Evolutionary conservation across 768 basidiomycete species (phyloP).

Genomic region (Macrolepiota fuliginosa): DNA sequence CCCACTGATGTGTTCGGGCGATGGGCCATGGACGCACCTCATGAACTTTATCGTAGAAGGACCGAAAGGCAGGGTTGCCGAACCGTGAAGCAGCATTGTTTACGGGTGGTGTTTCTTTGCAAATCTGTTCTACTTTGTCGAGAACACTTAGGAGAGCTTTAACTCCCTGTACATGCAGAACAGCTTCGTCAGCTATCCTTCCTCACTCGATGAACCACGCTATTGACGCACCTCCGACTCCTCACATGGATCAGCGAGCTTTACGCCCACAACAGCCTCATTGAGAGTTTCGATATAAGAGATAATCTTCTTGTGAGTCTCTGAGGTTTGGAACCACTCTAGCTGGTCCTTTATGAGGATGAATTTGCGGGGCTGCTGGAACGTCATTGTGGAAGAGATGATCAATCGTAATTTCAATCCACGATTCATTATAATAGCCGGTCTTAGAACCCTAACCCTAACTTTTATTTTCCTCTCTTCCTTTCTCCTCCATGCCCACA

Average conservation of each 20-base stretch:
- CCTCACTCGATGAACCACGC: background rate
- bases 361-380: slow-evolving; percentile 58
- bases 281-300: slow-evolving; percentile 76
- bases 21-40: slow-evolving; percentile 42
- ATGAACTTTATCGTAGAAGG: slow-evolving; percentile 81
- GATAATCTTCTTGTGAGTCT: slow-evolving; percentile 66
- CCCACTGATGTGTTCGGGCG: background rate
- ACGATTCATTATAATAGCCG: background rate
- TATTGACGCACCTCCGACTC: slow-evolving; percentile 54
- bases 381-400: slow-evolving; percentile 28
- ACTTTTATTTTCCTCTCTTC: background rate
- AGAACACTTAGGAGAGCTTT: slow-evolving; percentile 61
- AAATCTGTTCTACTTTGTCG: slow-evolving; percentile 63
- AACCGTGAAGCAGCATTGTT: slow-evolving; percentile 91
- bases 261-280: slow-evolving; percentile 69
- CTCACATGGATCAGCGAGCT: slow-evolving; percentile 62
- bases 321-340: slow-evolving; percentile 73
- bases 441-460: slow-evolving; percentile 13
- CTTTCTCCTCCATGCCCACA: slow-evolving; percentile 43
- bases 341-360: slow-evolving; percentile 81
- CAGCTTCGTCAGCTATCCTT: slow-evolving; percentile 1
- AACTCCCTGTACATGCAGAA: slow-evolving; percentile 49
- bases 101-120: slow-evolving; percentile 74
- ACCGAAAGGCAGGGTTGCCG: slow-evolving; percentile 95
- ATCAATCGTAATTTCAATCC: background rate